Evolutionary conservation across 331 rosid species (phyloP).

Genomic region (Quercus tomentella): DNA sequence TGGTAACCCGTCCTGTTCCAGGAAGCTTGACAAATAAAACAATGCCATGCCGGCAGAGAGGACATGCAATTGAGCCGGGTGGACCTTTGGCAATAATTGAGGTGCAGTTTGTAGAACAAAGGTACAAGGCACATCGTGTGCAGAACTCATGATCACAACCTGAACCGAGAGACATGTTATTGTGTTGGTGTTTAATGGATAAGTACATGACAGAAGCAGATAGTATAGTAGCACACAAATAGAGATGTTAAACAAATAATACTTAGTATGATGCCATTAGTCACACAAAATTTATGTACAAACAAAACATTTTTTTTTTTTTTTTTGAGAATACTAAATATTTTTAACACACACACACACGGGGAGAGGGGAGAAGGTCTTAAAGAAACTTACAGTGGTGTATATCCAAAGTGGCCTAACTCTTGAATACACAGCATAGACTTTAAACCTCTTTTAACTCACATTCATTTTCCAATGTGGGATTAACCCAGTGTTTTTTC

Average conservation of each 20-base stretch:
- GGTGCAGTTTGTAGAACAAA: constrained; percentile 69
- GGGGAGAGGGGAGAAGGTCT: no score
- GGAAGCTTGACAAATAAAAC: constrained; percentile 75
- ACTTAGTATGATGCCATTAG: no score
- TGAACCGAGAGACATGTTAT: constrained; percentile 26
- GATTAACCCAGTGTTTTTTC: no score
- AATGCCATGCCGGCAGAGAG: constrained; percentile 91
- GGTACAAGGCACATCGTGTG: constrained; percentile 87
- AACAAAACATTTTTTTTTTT: neutral
- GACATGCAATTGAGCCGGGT: constrained; percentile 88
- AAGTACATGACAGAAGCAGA: neutral
- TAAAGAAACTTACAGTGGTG: no score
- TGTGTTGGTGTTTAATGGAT: neutral
- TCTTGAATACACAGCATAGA: no score
- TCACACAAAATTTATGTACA: neutral
- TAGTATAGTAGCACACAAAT: neutral
- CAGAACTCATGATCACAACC: constrained; percentile 98
- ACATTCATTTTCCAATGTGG: no score
- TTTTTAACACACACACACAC: no score
- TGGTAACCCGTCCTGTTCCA: constrained; percentile 32
- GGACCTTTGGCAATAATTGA: constrained; percentile 43
- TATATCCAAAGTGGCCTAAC: no score
- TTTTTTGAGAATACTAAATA: no score
- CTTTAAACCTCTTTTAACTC: no score
- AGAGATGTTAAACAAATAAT: neutral